These are phyloP conservation scores for Pythium folliculosum DNA, from an alignment of 352 stramenopile genomes.

Conservation along the genomic window DNA sequence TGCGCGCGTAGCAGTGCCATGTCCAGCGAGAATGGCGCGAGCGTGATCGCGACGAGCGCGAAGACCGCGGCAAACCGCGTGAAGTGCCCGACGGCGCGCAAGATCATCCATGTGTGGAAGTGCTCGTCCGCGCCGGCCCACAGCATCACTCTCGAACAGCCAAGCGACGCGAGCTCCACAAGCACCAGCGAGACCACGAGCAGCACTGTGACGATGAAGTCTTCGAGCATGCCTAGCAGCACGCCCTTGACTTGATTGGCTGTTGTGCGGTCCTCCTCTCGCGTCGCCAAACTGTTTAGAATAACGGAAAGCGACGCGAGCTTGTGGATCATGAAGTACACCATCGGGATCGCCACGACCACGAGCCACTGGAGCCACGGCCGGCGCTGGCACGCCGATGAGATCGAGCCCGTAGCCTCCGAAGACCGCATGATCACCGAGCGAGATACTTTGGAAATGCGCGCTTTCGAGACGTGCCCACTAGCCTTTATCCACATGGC, in stretches of 20 bases:
- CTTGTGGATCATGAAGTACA: slow-evolving; percentile 41
- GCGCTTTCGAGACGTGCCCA: background rate
- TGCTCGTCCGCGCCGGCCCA: slow-evolving; percentile 2
- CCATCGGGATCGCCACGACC: slow-evolving; percentile 30
- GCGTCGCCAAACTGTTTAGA: slow-evolving; percentile 33
- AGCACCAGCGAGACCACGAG: slow-evolving; percentile 31
- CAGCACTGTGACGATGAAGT: slow-evolving; percentile 37
- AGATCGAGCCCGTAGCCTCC: background rate
- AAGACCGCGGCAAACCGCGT: slow-evolving; percentile 37
- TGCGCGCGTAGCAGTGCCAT: slow-evolving; percentile 40
- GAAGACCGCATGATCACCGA: background rate
- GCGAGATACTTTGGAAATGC: slow-evolving; percentile 7
- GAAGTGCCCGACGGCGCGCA: background rate
- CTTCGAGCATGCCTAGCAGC: slow-evolving; percentile 42
- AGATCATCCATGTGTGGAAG: slow-evolving; percentile 12
- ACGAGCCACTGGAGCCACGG: slow-evolving; percentile 44
- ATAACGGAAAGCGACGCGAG: slow-evolving; percentile 29
- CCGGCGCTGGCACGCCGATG: background rate
- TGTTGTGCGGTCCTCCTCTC: slow-evolving; percentile 24
- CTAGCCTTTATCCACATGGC: background rate
- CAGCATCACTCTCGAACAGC: background rate
- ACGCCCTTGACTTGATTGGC: slow-evolving; percentile 26
- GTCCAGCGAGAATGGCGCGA: slow-evolving; percentile 37
- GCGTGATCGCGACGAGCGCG: slow-evolving; percentile 29
- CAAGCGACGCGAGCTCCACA: slow-evolving; percentile 10